These are phyloP conservation scores for Podila verticillata DNA, from an alignment of 192 early-diverging fungal genomes.

Conservation along the genomic window DNA sequence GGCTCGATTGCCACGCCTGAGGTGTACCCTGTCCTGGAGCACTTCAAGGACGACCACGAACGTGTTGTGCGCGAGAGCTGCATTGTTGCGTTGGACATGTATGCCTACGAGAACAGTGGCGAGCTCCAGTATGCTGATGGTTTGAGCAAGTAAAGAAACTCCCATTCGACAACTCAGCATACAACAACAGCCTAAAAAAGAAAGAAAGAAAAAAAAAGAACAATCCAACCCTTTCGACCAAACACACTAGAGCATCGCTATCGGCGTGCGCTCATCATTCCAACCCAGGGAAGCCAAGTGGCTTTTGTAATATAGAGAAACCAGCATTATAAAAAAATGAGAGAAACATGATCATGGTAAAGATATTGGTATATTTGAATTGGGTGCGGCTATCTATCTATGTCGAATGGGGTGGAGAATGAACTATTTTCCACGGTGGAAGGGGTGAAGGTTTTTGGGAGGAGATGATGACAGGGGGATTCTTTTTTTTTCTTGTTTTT, in stretches of 20 bases:
- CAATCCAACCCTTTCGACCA: no score
- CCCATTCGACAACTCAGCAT: not conserved
- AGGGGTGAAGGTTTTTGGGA: not conserved
- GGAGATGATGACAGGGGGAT: not conserved
- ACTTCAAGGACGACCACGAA: conserved; percentile 79
- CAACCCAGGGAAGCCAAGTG: no score
- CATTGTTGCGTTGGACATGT: conserved; percentile 96
- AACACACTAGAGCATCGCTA: no score
- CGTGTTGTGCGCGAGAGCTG: conserved; percentile 92
- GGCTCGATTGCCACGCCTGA: conserved; percentile 95
- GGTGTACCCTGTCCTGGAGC: conserved; percentile 75
- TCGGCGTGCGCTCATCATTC: no score
- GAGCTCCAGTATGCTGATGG: conserved; percentile 89
- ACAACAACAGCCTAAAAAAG: not conserved
- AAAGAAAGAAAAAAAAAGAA: not conserved
- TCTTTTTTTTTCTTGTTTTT: not conserved
- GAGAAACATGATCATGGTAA: no score
- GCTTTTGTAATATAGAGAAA: no score
- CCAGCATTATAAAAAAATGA: no score
- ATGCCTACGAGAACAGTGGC: conserved; percentile 86
- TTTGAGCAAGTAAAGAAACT: conserved; percentile 41
- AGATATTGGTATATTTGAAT: no score
- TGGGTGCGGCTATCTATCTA: no score
- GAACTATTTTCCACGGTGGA: no score
- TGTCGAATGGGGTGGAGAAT: no score